A percentile compares a stretch with the other conserved stretches of the same genome.
Evolutionary conservation across 495 filamentous ascomycete species (phyloP).

Genomic region (Acidiella bohemica): DNA sequence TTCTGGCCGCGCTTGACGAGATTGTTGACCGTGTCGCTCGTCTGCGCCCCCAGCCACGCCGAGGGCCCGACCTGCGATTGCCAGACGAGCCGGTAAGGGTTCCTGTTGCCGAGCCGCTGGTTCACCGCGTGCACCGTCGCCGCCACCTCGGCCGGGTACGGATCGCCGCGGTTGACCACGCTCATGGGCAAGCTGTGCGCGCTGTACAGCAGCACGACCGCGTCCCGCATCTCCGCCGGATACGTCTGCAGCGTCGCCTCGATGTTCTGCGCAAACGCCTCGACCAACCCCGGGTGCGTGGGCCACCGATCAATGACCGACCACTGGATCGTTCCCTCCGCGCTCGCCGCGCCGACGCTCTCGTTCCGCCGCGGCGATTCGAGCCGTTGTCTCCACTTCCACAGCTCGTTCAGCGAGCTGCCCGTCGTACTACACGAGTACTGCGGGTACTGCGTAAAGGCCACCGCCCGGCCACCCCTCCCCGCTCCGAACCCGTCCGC

Average conservation of each 20-base stretch:
- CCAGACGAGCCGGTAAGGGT: conserved; percentile 91
- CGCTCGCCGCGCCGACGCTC: conserved; percentile 28
- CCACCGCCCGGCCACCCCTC: conserved; percentile 78
- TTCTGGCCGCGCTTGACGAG: conserved; percentile 86
- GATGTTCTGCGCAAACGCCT: conserved; percentile 83
- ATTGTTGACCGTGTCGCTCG: conserved; percentile 68
- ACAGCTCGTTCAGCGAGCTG: conserved; percentile 89
- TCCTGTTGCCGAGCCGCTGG: conserved; percentile 69
- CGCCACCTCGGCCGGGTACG: conserved; percentile 91
- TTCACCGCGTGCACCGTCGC: conserved; percentile 97
- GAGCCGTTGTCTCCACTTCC: conserved; percentile 84
- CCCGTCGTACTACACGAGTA: conserved; percentile 99
- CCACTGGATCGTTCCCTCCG: conserved; percentile 68
- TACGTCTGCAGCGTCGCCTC: conserved; percentile 71
- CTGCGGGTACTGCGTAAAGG: conserved; percentile 97
- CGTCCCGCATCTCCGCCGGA: conserved; percentile 57
- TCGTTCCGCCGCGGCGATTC: conserved; percentile 38
- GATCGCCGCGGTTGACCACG: conserved; percentile 89
- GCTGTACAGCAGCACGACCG: conserved; percentile 82
- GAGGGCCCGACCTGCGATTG: conserved; percentile 95
- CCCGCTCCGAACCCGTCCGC: conserved; percentile 81
- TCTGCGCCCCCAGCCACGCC: conserved; percentile 94
- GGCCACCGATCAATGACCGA: conserved; percentile 99
- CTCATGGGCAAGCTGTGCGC: conserved; percentile 95
- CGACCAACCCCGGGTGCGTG: conserved; percentile 72